Percentiles rank a stretch among this genome's conserved stretches.
These are phyloP conservation scores for Epichloe sylvatica DNA, from an alignment of 2,329 filamentous ascomycete species.

Conservation along the genomic window DNA sequence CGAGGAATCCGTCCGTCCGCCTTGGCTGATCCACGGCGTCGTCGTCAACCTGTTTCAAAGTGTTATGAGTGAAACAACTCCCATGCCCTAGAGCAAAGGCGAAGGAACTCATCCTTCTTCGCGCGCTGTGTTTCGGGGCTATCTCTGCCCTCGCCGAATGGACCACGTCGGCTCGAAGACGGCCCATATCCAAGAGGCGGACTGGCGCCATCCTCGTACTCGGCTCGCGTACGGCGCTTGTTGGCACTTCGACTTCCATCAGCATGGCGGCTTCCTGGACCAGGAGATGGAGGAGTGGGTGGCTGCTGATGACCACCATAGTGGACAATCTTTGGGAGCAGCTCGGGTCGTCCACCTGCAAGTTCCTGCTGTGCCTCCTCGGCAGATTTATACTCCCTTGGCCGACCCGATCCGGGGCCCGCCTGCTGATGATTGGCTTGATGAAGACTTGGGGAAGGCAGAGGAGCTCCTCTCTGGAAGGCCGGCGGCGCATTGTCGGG, in stretches of 20 bases:
- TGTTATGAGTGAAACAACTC: conserved; percentile 85
- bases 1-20: not conserved
- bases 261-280: conserved; percentile 34
- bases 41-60: too few species aligned
- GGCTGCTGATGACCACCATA: conserved; percentile 92
- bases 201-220: conserved; percentile 86
- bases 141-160: conserved; percentile 69
- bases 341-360: conserved; percentile 79
- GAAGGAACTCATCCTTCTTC: conserved; percentile 88
- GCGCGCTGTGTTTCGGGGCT: conserved; percentile 67
- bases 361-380: conserved; percentile 89
- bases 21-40: too few species aligned
- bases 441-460: conserved; percentile 68
- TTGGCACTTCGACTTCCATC: conserved; percentile 45
- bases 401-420: conserved; percentile 44
- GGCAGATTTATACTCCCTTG: conserved; percentile 83
- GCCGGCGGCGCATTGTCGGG: conserved; percentile 35
- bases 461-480: conserved; percentile 50
- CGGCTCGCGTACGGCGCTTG: conserved; percentile 67
- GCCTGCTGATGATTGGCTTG: conserved; percentile 34
- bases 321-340: conserved; percentile 86
- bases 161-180: conserved; percentile 45
- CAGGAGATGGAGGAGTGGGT: conserved; percentile 75
- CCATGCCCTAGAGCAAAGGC: conserved; percentile 80
- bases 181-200: conserved; percentile 70